A percentile compares a stretch with the other conserved stretches of the same genome.
These are phyloP conservation scores for Myrica gale DNA, from an alignment of 306 rosid species.

Conservation along the genomic window DNA sequence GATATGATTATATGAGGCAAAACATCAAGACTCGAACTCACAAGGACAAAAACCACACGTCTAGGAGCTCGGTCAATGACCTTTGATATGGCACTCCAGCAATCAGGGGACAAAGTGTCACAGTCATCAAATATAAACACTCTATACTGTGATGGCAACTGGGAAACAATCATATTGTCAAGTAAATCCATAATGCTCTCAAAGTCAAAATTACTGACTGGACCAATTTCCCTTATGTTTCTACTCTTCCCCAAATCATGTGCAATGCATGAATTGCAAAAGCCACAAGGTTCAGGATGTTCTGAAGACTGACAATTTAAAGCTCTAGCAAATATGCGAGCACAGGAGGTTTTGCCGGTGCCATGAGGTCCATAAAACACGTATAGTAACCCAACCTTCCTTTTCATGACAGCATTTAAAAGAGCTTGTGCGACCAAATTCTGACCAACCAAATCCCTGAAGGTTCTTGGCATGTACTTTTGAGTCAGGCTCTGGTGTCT, in stretches of 20 bases:
- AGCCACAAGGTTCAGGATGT: conserved; percentile 85
- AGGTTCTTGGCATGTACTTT: conserved; percentile 80
- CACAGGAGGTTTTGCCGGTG: conserved; percentile 91
- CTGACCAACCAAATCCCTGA: conserved; percentile 91
- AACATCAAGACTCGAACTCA: conserved; percentile 93
- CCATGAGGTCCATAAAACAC: conserved; percentile 98
- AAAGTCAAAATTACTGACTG: conserved; percentile 81
- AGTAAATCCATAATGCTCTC: conserved; percentile 83
- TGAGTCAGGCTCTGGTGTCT: conserved; percentile 88
- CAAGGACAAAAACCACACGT: conserved; percentile 92
- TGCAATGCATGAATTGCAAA: conserved; percentile 82
- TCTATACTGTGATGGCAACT: conserved; percentile 67
- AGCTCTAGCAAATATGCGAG: conserved; percentile 91
- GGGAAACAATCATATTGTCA: conserved; percentile 71
- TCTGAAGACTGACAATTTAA: conserved; percentile 83
- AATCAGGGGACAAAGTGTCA: conserved; percentile 71
- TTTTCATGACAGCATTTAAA: conserved; percentile 75
- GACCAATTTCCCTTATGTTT: conserved; percentile 84
- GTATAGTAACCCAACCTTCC: conserved; percentile 79
- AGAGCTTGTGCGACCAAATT: conserved; percentile 92
- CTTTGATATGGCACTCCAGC: conserved; percentile 94
- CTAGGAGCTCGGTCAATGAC: conserved; percentile 98
- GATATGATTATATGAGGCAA: conserved; percentile 97
- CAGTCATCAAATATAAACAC: conserved; percentile 94
- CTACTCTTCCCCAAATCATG: conserved; percentile 80